phyloP scores from a whole-genome alignment of 345 rosid genomes.

The Pugionium dolabratum region DNA sequence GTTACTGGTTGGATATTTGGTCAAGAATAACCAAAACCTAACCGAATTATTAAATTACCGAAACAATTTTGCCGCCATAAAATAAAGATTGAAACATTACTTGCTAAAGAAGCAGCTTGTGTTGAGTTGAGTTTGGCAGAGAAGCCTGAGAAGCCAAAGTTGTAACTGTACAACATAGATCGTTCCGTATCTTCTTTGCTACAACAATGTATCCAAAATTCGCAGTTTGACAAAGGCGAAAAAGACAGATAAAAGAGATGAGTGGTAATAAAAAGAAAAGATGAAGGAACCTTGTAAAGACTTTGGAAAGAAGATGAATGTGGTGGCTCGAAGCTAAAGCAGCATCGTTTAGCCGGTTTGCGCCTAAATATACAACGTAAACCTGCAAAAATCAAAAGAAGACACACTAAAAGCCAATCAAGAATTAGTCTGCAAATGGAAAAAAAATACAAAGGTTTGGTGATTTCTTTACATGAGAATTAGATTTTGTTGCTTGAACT shows the following conservation, averaged over 20 bases:
- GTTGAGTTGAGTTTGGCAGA: constrained; percentile 54
- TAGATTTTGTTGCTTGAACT: constrained; percentile 18
- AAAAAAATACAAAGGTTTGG: constrained; percentile 7
- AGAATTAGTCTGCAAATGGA: not conserved
- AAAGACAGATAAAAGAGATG: not conserved
- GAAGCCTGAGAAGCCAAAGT: constrained; percentile 62
- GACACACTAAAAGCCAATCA: not conserved
- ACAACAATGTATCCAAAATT: constrained; percentile 7
- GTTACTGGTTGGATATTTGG: not conserved
- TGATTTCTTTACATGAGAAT: constrained; percentile 19
- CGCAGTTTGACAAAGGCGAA: not conserved
- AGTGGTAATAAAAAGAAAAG: not conserved
- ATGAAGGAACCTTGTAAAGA: constrained; percentile 51
- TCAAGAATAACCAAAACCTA: not conserved
- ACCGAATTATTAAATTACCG: not conserved
- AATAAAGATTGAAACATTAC: constrained; percentile 37
- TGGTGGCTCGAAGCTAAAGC: constrained; percentile 49
- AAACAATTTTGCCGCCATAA: constrained; percentile 25
- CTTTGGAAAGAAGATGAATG: constrained; percentile 54
- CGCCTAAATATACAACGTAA: constrained; percentile 68
- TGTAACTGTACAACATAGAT: constrained; percentile 67
- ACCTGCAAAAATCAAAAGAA: constrained; percentile 43
- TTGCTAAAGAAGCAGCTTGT: constrained; percentile 55
- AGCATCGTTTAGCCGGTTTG: constrained; percentile 40
- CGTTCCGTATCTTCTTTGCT: constrained; percentile 59